Base-by-base conservation (phyloP, 1,139 yeast species). In the Pichia sp. region DNA sequence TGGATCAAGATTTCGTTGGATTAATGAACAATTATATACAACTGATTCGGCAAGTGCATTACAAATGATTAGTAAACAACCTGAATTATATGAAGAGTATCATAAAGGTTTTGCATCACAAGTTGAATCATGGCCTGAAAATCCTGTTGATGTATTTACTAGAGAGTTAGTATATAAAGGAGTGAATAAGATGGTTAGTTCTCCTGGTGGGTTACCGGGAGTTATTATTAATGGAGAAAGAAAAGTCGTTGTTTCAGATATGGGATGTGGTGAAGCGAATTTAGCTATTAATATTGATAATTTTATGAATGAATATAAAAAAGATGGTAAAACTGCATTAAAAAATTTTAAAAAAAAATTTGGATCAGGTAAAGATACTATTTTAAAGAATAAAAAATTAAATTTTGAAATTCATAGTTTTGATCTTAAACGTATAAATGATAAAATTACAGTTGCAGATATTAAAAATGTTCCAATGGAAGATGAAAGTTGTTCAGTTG, bases 241-340 rank as follows among this genome's bases (percentile, higher is more conserved):
- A 48, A 65, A 65, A 31, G 80, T 88, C 29, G 87, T 83, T 2
- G 74, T 91, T 42, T 96, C 97, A 0, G 98, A 91, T 65, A 88
- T 91, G 96, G 98, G 98, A 11, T 91, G 98, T 63, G 98, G 98
- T 38, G 98, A 91, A 62, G 97, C 97, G 0, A 84, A 83, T 55
- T 69, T 91, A 34, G 80, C 96, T 1, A 62, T 72, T 29, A 84
- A 86, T 50, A 71, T 87, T 31, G 65, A 68, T 35, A 69, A 72
- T 18, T 75, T 76, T 51, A 67, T 74, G 40, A 42, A 35, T 3
- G 32, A 40, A 14, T 50, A 47, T 24, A 35, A 35, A 11, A 64
- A 65, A 35, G 60, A 64, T 31, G 45, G 62, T 60, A 55, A 66
- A 63, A 42, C 57, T 62, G 44, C 54, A 22, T 33, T 59, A 29